Conservation (phyloP, 306 rosid species). For the Alnus rubra region DNA sequence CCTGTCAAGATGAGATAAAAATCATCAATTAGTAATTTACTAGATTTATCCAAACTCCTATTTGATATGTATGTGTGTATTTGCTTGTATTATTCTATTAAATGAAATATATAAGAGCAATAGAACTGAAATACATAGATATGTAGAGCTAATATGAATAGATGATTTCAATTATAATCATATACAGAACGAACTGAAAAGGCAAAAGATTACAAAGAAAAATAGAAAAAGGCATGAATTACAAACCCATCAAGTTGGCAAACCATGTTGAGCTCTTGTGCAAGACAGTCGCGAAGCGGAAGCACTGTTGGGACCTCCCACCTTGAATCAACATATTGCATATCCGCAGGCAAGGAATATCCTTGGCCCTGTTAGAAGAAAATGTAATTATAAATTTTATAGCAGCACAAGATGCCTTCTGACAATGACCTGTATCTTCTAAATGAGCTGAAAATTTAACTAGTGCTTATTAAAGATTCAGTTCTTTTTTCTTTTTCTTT, state of each 20-base stretch:
- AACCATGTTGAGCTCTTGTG: conserved; percentile 75
- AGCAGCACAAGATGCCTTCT: background rate
- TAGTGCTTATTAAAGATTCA: no score
- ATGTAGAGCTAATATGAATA: no score
- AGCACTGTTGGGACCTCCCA: conserved; percentile 80
- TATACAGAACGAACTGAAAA: background rate
- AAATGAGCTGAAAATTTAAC: background rate
- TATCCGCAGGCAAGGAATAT: conserved; percentile 87
- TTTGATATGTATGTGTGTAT: background rate
- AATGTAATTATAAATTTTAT: conserved; percentile 3
- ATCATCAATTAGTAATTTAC: conserved; percentile 27
- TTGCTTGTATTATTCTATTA: background rate
- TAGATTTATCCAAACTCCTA: background rate
- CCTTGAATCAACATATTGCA: conserved; percentile 89
- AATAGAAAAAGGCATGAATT: conserved; percentile 16
- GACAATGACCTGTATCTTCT: background rate
- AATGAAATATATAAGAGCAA: background rate
- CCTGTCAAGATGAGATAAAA: conserved; percentile 65
- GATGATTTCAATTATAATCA: background rate
- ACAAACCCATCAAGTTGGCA: conserved; percentile 90
- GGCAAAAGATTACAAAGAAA: background rate
- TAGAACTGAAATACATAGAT: background rate
- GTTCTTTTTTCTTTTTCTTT: no score
- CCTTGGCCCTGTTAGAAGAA: conserved; percentile 77
- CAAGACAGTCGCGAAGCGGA: conserved; percentile 89